Percentiles rank a stretch among this genome's conserved stretches.
phyloP scores from a whole-genome alignment of 2,329 filamentous ascomycete species.

The Exophiala sp. region DNA sequence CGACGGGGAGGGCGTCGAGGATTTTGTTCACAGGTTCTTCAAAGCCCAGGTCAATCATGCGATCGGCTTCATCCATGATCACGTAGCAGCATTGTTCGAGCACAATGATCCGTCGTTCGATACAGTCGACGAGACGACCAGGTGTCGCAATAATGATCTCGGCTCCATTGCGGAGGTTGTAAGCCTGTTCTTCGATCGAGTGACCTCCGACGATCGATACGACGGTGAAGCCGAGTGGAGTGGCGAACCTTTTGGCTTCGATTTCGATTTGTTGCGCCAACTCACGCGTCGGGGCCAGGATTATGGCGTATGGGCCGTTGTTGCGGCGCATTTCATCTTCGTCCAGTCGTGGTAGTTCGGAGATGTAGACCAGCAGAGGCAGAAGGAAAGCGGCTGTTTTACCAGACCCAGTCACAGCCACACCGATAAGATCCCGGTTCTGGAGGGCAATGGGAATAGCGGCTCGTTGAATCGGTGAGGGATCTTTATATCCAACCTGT shows the following conservation, averaged over 20 bases:
- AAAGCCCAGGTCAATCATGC: conserved; percentile 98
- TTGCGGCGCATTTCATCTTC: conserved; percentile 79
- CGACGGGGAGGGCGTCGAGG: conserved; percentile 82
- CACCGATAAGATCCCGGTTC: conserved; percentile 91
- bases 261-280: conserved; percentile 94
- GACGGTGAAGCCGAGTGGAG: conserved; percentile 83
- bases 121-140: conserved; percentile 92
- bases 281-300: conserved; percentile 93
- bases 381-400: conserved; percentile 95
- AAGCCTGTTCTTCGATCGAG: conserved; percentile 87
- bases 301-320: conserved; percentile 94
- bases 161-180: conserved; percentile 80
- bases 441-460: conserved; percentile 93
- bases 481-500: conserved; percentile 82
- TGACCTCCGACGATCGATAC: conserved; percentile 98
- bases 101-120: conserved; percentile 85
- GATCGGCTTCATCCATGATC: conserved; percentile 98
- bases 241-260: conserved; percentile 88
- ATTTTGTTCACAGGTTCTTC: conserved; percentile 98
- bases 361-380: conserved; percentile 89
- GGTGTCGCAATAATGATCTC: conserved; percentile 99
- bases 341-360: conserved; percentile 75
- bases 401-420: conserved; percentile 95
- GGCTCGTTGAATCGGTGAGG: conserved; percentile 84
- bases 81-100: conserved; percentile 96